Evolutionary conservation across 805 yeast genomes (phyloP).

Genomic region (Candida chauliodis): DNA sequence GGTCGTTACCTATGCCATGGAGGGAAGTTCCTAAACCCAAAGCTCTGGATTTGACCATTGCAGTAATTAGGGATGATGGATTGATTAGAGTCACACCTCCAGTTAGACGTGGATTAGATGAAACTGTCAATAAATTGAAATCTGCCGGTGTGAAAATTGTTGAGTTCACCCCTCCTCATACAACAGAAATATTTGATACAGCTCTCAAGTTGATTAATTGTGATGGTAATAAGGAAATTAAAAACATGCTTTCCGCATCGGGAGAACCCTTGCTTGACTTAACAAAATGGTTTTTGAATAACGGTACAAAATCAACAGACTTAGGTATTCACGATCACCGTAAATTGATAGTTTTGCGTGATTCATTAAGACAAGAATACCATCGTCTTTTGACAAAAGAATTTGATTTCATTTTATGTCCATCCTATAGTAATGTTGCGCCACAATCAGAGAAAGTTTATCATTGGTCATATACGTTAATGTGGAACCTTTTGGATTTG

Average conservation of each 20-base stretch:
- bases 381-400: conserved; percentile 49
- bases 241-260: conserved; percentile 47
- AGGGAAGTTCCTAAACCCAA: conserved; percentile 38
- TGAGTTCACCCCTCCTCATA: conserved; percentile 55
- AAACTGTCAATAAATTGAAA: conserved; percentile 50
- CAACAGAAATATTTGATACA: conserved; percentile 56
- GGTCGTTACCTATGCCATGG: conserved; percentile 53
- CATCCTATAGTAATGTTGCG: conserved; percentile 67
- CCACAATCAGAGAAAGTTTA: conserved; percentile 59
- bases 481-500: conserved; percentile 69
- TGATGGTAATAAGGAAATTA: conserved; percentile 66
- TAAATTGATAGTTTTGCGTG: conserved; percentile 52
- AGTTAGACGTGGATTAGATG: conserved; percentile 51
- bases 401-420: conserved; percentile 65
- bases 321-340: conserved; percentile 53
- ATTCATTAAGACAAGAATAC: conserved; percentile 55
- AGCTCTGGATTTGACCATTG: conserved; percentile 50
- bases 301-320: conserved; percentile 53
- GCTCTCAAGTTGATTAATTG: conserved; percentile 55
- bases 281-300: conserved; percentile 58
- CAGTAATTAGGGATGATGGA: conserved; percentile 62
- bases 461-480: conserved; percentile 79
- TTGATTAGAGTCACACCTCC: conserved; percentile 68
- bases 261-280: conserved; percentile 73
- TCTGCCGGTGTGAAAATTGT: conserved; percentile 58